Evolutionary conservation across 768 basidiomycete species (phyloP), one percentile per base, ranked within the genome.

Genomic region (Macrolepiota dolichaula): DNA sequence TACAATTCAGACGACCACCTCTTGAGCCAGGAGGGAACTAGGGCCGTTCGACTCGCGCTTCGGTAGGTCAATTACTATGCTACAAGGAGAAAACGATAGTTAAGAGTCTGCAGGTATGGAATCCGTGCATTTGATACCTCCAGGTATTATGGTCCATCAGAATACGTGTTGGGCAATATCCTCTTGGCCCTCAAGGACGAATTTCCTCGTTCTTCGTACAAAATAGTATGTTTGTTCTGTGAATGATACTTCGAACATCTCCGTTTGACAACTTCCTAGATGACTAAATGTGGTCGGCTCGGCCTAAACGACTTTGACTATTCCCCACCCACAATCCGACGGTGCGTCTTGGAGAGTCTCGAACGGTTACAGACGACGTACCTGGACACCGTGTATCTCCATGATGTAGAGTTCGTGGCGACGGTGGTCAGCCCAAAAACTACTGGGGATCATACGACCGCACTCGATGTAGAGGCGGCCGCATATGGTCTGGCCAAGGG

Each of bases 221-320:
- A 86, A 63, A 72, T 95, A 71, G 91, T 92, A 66, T 55, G 76
- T 66, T 6, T 38, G 4, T 38, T 29, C 52, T 59, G 19, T 24
- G 2, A n/a, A 22, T 15, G 19, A 58, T 25, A 10, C 24, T 25
- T 19, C 54, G 15, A 35, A 32, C 32, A n/a, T 27, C 19, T 35
- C 17, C 37, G 51, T 55, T 38, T 44, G 44, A 37, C 35, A 55
- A 38, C 42, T 17, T 38, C 49, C 2, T 59, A 94, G 91, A 87
- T 93, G 76, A 92, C 92, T 10, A 96, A 96, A 70, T 91, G 89
- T 62, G 94, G 94, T 24, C 82, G 93, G 37, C 91, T 88, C 68
- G 91, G 89, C 7, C 68, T 67, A 17, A 73, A 76, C 1, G 76
- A 79, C 46, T 94, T 94, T 65, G 90, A 96, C 72, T 95, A 94